Evolutionary conservation across 2,329 filamentous ascomycete genomes (phyloP), one percentile per base, ranked within the genome.

Genomic region (Sordariomycetes sp.): DNA sequence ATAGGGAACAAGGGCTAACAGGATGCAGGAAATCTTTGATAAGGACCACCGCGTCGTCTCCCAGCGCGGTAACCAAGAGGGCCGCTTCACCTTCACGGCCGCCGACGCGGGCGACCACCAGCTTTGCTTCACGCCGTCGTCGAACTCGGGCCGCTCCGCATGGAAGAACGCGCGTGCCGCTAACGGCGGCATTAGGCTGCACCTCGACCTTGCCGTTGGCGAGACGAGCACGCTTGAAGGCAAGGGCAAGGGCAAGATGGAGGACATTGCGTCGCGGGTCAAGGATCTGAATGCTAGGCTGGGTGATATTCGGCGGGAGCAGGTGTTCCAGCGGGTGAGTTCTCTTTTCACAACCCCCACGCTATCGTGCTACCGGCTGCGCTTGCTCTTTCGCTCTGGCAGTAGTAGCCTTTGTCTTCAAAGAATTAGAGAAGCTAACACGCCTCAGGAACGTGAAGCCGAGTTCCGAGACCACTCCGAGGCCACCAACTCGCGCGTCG

Each of bases 381-480:
- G n/a, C n/a, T n/a, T n/a, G n/a, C n/a, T n/a, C n/a, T n/a, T n/a
- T n/a, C n/a, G n/a, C n/a, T n/a, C n/a, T n/a, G n/a, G n/a, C n/a
- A n/a, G n/a, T n/a, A n/a, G n/a, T n/a, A n/a, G n/a, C n/a, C n/a
- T n/a, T 24, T 22, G 10, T 24, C 4, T 39, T 39, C 15, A 61
- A 10, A 48, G 52, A 22, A 55, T 39, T 22, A 32, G 24, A 32
- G 42, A 35, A 58, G 53, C 59, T 58, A 53, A 54, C 52, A 5
- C 24, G 7, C 32, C 60, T 52, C 58, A 96, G 89, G 94, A 97
- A 79, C 89, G 94, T 63, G 94, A 99, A 70, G 90, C 90, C 65
- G 91, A 97, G 70, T 99, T 99, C 79, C 84, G 94, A 74, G 94
- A 99, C 73, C 94, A 97, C 73, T 96, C 90, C 65, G 94, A 99